These are phyloP conservation scores for Colletotrichum sp. DNA, from an alignment of 2,329 filamentous ascomycete genomes.

Conservation along the genomic window DNA sequence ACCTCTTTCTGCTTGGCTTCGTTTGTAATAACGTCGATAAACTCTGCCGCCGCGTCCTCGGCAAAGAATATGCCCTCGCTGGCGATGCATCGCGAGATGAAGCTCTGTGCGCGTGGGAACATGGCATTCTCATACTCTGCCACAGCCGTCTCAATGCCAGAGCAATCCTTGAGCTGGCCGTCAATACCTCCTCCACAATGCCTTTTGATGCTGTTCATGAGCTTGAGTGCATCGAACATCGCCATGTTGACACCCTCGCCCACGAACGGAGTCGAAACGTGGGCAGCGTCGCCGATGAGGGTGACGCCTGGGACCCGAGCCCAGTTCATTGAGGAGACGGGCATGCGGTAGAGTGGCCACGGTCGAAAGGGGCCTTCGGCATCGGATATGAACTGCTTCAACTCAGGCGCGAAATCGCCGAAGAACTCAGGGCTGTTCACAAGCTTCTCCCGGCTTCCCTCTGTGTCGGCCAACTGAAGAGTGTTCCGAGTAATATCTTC, in stretches of 20 bases:
- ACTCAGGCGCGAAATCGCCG: not conserved
- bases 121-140: slow-evolving; percentile 2
- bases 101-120: not conserved
- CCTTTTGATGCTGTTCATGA: not conserved
- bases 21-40: not conserved
- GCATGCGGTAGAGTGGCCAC: slow-evolving; percentile 4
- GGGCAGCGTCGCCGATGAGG: slow-evolving; percentile 2
- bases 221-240: not conserved
- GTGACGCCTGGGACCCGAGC: not conserved
- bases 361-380: not conserved
- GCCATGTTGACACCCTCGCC: slow-evolving; percentile 8
- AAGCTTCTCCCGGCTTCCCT: not conserved
- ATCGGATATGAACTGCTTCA: not conserved
- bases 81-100: not conserved
- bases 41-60: not conserved
- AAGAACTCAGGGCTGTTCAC: not conserved
- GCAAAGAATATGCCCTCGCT: not conserved
- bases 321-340: not conserved
- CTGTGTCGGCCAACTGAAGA: not conserved
- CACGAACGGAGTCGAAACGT: slow-evolving; percentile 2
- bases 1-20: not conserved
- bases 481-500: not conserved
- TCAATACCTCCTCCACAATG: not conserved
- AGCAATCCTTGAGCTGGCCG: not conserved
- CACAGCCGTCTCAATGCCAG: not conserved